These are phyloP conservation scores for Arabidopsis lyrata DNA, from an alignment of 441 rosid species.

Conservation along the genomic window DNA sequence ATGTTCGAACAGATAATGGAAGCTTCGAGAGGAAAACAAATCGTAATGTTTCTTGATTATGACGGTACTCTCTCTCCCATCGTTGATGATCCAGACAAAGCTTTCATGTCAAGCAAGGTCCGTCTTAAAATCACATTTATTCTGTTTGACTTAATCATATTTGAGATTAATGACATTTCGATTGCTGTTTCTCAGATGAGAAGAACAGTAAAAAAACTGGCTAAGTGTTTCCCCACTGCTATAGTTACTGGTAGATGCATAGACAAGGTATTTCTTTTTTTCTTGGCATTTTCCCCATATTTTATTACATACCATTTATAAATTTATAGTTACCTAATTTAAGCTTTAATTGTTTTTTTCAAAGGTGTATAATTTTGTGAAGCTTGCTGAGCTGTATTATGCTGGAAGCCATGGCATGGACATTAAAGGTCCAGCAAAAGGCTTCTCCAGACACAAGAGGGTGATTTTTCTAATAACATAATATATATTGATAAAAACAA, in stretches of 20 bases:
- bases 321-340: background rate
- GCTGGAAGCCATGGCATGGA: conserved; percentile 99
- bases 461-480: conserved; percentile 46
- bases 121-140: background rate
- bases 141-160: background rate
- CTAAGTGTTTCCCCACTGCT: conserved; percentile 82
- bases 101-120: conserved; percentile 94
- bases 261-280: conserved; percentile 76
- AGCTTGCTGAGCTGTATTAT: conserved; percentile 81
- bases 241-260: conserved; percentile 93
- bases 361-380: conserved; percentile 87
- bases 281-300: conserved; percentile 3
- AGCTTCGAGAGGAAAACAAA: conserved; percentile 79
- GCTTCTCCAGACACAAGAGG: conserved; percentile 61
- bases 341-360: background rate
- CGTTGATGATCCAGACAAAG: conserved; percentile 86
- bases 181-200: conserved; percentile 67
- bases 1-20: conserved; percentile 76
- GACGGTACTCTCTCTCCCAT: conserved; percentile 98
- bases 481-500: conserved; percentile 20
- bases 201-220: conserved; percentile 72
- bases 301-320: background rate
- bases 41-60: conserved; percentile 91
- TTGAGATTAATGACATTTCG: background rate
- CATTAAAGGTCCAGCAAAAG: conserved; percentile 87